phyloP scores from a whole-genome alignment of 1,284 basidiomycete species.

The Ceratobasidium theobromae region DNA sequence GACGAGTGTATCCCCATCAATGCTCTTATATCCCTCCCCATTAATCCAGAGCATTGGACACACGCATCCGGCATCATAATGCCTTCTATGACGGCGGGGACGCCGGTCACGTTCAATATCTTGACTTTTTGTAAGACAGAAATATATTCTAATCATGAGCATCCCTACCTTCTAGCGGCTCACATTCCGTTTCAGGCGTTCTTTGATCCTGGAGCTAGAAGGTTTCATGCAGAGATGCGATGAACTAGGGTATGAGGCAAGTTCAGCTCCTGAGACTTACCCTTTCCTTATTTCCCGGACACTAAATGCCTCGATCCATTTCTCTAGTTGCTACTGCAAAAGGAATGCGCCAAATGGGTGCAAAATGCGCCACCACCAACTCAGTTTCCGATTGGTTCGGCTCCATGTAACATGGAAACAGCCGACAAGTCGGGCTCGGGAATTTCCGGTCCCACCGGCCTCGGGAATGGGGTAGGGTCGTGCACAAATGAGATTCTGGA shows the following conservation, averaged over 20 bases:
- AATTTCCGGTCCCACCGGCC: background rate
- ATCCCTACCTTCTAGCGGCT: constrained; percentile 1
- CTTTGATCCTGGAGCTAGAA: constrained; percentile 13
- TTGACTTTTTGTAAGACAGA: constrained; percentile 17
- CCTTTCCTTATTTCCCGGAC: background rate
- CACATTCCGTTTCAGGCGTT: constrained; percentile 14
- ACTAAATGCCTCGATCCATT: background rate
- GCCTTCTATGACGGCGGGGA: constrained; percentile 25
- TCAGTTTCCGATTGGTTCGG: background rate
- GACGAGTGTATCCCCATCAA: background rate
- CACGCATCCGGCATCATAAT: constrained; percentile 21
- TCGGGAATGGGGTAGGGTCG: too few relatives aligned
- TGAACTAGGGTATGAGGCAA: constrained; percentile 28
- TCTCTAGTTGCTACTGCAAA: constrained; percentile 21
- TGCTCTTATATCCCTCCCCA: background rate
- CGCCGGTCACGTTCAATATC: constrained; percentile 26
- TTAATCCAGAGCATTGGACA: constrained; percentile 7
- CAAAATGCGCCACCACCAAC: constrained; percentile 5
- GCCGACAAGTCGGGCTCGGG: background rate
- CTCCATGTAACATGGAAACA: constrained; percentile 10
- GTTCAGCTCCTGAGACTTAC: too few relatives aligned
- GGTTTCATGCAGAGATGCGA: constrained; percentile 25
- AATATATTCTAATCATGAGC: background rate
- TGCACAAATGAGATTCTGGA: too few relatives aligned
- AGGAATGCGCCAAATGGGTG: constrained; percentile 20